A percentile compares a stretch with the other conserved stretches of the same genome.
These are phyloP conservation scores for Alternaria gaisen DNA, from an alignment of 2,329 filamentous ascomycete species.

Conservation along the genomic window DNA sequence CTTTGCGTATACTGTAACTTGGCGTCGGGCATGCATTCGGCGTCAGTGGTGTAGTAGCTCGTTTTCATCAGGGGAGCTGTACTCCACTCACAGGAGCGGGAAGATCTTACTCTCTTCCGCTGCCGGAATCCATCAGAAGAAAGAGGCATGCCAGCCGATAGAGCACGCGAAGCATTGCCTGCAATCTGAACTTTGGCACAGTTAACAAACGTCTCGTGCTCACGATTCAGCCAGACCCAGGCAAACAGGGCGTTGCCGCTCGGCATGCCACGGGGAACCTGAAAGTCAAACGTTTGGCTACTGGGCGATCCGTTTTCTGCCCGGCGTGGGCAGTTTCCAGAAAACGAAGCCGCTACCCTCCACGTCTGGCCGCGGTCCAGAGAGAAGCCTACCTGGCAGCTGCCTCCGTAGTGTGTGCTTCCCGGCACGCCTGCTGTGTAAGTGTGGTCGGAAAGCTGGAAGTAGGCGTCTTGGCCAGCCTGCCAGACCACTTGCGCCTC, in stretches of 20 bases:
- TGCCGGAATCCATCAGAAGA: too few relatives aligned
- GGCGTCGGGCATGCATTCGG: slow-evolving; percentile 46
- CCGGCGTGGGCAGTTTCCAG: slow-evolving; percentile 57
- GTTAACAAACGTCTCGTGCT: slow-evolving; percentile 57
- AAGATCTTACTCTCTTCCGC: neutral
- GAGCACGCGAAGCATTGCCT: too few relatives aligned
- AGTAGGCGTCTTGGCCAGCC: slow-evolving; percentile 51
- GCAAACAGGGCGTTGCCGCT: slow-evolving; percentile 52
- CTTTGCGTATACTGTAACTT: slow-evolving; percentile 29
- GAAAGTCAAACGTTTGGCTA: slow-evolving; percentile 54
- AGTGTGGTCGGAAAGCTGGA: slow-evolving; percentile 27
- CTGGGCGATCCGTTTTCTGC: slow-evolving; percentile 28
- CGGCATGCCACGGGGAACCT: slow-evolving; percentile 52
- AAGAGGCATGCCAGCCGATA: too few relatives aligned
- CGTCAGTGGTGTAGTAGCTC: slow-evolving; percentile 51
- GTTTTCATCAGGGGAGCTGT: slow-evolving; percentile 54
- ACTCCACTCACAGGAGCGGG: slow-evolving; percentile 44
- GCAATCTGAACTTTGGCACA: slow-evolving; percentile 54
- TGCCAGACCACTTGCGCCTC: slow-evolving; percentile 52
- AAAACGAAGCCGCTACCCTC: slow-evolving; percentile 53
- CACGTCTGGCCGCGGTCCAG: slow-evolving; percentile 54
- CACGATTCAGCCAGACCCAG: slow-evolving; percentile 59
- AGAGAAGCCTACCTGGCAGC: slow-evolving; percentile 55
- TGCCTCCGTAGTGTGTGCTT: slow-evolving; percentile 51
- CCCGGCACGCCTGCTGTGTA: slow-evolving; percentile 23